A percentile compares a stretch with the other conserved stretches of the same genome.
Evolutionary conservation across 257 asterid genomes (phyloP).

Genomic region (Coffea canephora): DNA sequence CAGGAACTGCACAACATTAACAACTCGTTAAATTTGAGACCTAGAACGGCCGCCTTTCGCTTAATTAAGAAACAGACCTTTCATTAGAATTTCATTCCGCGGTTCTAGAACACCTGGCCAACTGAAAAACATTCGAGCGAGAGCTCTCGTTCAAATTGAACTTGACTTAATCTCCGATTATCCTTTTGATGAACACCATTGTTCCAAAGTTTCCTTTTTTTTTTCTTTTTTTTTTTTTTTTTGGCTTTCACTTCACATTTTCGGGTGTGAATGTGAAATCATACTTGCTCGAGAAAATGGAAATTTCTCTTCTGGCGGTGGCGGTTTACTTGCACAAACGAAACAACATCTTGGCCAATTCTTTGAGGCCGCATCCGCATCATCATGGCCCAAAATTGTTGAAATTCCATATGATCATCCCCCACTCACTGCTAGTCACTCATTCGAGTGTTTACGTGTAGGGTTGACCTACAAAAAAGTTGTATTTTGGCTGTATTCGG

Average conservation of each 20-base stretch:
- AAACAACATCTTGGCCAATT: background rate
- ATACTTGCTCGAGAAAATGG: too few species aligned
- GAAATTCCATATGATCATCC: background rate
- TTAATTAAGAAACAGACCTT: background rate
- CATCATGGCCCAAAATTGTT: background rate
- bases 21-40: background rate
- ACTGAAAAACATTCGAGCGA: too few species aligned
- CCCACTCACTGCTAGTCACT: background rate
- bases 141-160: background rate
- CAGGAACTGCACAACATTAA: too few species aligned
- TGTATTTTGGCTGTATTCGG: slow-evolving; percentile 39
- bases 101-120: background rate
- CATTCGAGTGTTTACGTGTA: background rate
- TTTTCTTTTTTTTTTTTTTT: too few species aligned
- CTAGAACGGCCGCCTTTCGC: background rate
- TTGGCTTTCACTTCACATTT: too few species aligned
- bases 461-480: slow-evolving; percentile 39
- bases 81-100: background rate
- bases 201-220: background rate
- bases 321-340: too few species aligned
- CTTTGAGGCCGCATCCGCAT: background rate
- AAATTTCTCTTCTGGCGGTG: too few species aligned
- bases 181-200: background rate
- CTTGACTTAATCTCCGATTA: background rate
- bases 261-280: too few species aligned